A percentile compares a stretch with the other conserved stretches of the same genome.
Conservation (phyloP, 768 basidiomycete species). For the Tubosaeta sp. region DNA sequence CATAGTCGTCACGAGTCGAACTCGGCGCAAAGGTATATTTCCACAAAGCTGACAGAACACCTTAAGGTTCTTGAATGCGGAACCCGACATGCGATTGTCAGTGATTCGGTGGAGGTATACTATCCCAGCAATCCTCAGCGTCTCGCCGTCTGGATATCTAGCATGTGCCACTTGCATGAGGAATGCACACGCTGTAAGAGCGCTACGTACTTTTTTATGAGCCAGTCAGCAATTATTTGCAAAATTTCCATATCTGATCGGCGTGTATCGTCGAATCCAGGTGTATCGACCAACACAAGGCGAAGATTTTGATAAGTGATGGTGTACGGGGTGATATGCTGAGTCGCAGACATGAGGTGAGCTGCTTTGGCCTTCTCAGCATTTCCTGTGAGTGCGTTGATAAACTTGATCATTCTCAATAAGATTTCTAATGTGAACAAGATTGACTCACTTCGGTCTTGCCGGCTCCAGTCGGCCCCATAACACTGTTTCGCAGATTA, state of each 20-base stretch:
- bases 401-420: background rate
- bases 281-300: background rate
- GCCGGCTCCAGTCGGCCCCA: no score
- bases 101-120: constrained; percentile 34
- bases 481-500: no score
- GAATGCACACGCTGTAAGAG: background rate
- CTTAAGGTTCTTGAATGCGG: constrained; percentile 30
- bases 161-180: background rate
- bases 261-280: background rate
- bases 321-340: background rate
- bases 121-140: constrained; percentile 25
- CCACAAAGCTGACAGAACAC: constrained; percentile 34
- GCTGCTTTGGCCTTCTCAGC: background rate
- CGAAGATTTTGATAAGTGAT: background rate
- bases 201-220: background rate
- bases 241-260: background rate
- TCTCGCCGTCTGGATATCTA: constrained; percentile 4
- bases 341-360: background rate
- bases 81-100: no score
- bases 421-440: background rate
- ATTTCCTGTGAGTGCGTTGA: background rate
- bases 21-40: constrained; percentile 6
- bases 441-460: background rate
- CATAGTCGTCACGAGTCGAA: constrained; percentile 34
- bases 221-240: background rate